A percentile compares a stretch with the other conserved stretches of the same genome.
Evolutionary conservation across 805 yeast genomes (phyloP).

Genomic region (Brettanomyces custersianus): DNA sequence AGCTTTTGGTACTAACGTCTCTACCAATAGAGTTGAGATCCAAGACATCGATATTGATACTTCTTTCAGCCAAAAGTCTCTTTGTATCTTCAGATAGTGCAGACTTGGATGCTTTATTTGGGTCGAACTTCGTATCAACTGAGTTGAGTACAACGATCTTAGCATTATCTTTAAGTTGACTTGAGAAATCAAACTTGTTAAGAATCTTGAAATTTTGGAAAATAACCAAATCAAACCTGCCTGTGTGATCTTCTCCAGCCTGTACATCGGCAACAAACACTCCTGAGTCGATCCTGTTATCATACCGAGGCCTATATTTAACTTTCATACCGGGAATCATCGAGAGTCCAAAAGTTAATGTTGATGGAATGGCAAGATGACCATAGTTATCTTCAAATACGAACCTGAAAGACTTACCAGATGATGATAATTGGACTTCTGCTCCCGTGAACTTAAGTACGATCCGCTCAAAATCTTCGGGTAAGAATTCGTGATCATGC

Average conservation of each 20-base stretch:
- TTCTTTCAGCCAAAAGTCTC: slow-evolving; percentile 41
- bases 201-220: slow-evolving; percentile 55
- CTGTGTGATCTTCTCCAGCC: slow-evolving; percentile 29
- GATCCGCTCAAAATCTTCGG: slow-evolving; percentile 25
- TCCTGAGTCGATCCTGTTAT: slow-evolving; percentile 69
- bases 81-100: slow-evolving; percentile 46
- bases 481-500: slow-evolving; percentile 15
- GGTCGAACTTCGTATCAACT: slow-evolving; percentile 30
- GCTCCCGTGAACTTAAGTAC: slow-evolving; percentile 9
- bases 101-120: slow-evolving; percentile 39
- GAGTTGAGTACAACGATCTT: slow-evolving; percentile 37
- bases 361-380: slow-evolving; percentile 47
- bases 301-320: slow-evolving; percentile 55
- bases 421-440: slow-evolving; percentile 20
- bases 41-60: slow-evolving; percentile 43
- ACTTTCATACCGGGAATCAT: slow-evolving; percentile 46
- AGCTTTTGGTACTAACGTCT: slow-evolving; percentile 64
- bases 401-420: slow-evolving; percentile 40
- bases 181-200: slow-evolving; percentile 49
- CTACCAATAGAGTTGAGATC: slow-evolving; percentile 60
- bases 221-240: slow-evolving; percentile 53
- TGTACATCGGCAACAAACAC: slow-evolving; percentile 56
- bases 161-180: slow-evolving; percentile 49
- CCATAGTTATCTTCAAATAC: slow-evolving; percentile 64
- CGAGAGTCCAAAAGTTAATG: slow-evolving; percentile 61